Evolutionary conservation across 1,139 yeast genomes (phyloP).

Genomic region (Pichia sp.): DNA sequence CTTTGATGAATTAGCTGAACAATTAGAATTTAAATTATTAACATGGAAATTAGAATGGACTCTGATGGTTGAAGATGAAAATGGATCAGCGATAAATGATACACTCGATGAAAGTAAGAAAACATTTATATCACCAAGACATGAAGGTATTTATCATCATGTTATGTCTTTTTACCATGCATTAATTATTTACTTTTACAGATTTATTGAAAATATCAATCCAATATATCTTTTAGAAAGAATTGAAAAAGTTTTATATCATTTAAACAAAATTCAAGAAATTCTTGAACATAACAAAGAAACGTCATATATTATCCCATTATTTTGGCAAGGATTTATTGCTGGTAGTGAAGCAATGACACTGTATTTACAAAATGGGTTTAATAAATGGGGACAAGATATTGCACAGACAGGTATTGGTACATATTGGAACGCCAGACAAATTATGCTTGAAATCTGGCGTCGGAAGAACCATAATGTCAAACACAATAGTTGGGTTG

Average conservation of each 20-base stretch:
- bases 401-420: slow-evolving; percentile 72
- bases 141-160: slow-evolving; percentile 78
- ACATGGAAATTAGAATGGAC: slow-evolving; percentile 70
- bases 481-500: slow-evolving; percentile 65
- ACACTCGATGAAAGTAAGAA: slow-evolving; percentile 19
- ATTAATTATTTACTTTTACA: slow-evolving; percentile 64
- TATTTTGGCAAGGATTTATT: slow-evolving; percentile 85
- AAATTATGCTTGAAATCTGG: slow-evolving; percentile 85
- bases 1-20: slow-evolving; percentile 40
- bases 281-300: slow-evolving; percentile 41
- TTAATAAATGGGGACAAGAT: slow-evolving; percentile 75
- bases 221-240: slow-evolving; percentile 51
- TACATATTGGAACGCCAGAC: slow-evolving; percentile 81
- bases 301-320: slow-evolving; percentile 55
- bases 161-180: slow-evolving; percentile 76
- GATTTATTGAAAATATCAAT: slow-evolving; percentile 53
- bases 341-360: slow-evolving; percentile 81
- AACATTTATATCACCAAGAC: slow-evolving; percentile 46
- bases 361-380: slow-evolving; percentile 53
- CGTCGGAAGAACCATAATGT: slow-evolving; percentile 57
- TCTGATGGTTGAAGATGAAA: slow-evolving; percentile 28
- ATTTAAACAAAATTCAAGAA: slow-evolving; percentile 56
- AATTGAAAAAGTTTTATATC: slow-evolving; percentile 56
- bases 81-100: slow-evolving; percentile 28
- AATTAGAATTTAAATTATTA: slow-evolving; percentile 46